A percentile compares a stretch with the other conserved stretches of the same genome.
phyloP scores from a whole-genome alignment of 352 stramenopile species.

The Phytophthora lateralis region DNA sequence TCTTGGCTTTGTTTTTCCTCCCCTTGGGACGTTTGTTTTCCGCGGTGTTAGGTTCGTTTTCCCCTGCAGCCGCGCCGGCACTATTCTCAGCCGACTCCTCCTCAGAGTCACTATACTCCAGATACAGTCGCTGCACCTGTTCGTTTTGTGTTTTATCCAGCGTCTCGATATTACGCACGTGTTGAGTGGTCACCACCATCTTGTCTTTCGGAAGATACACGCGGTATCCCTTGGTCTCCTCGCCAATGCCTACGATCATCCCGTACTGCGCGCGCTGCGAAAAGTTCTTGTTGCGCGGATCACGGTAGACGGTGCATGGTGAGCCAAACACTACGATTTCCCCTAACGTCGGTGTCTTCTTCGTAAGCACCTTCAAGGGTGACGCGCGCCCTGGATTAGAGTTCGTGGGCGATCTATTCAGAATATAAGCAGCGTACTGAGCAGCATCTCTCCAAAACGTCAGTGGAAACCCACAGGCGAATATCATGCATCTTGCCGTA shows the following conservation, averaged over 20 bases:
- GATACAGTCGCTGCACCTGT: constrained; percentile 1
- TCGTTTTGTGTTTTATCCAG: neutral
- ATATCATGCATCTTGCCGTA: constrained; percentile 36
- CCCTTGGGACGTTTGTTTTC: neutral
- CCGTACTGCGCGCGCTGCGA: neutral
- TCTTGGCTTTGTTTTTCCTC: neutral
- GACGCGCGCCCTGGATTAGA: constrained; percentile 9
- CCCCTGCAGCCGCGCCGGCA: neutral
- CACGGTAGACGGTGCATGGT: constrained; percentile 6
- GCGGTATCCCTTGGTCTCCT: constrained; percentile 17
- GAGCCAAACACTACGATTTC: constrained; percentile 18
- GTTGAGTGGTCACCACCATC: constrained; percentile 14
- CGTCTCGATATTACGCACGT: constrained; percentile 12
- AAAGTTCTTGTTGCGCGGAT: constrained; percentile 12
- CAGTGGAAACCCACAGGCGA: constrained; percentile 30
- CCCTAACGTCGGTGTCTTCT: neutral
- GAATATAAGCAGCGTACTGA: constrained; percentile 34
- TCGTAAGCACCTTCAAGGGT: constrained; percentile 12
- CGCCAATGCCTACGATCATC: constrained; percentile 13
- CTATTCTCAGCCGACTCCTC: neutral
- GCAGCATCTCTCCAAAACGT: constrained; percentile 29
- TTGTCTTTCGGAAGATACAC: constrained; percentile 10
- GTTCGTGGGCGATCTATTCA: constrained; percentile 27
- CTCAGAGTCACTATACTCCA: constrained; percentile 3
- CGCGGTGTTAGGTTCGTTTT: neutral